Evolutionary conservation across 1,284 basidiomycete species (phyloP).

Genomic region (Caloboletus firmus): DNA sequence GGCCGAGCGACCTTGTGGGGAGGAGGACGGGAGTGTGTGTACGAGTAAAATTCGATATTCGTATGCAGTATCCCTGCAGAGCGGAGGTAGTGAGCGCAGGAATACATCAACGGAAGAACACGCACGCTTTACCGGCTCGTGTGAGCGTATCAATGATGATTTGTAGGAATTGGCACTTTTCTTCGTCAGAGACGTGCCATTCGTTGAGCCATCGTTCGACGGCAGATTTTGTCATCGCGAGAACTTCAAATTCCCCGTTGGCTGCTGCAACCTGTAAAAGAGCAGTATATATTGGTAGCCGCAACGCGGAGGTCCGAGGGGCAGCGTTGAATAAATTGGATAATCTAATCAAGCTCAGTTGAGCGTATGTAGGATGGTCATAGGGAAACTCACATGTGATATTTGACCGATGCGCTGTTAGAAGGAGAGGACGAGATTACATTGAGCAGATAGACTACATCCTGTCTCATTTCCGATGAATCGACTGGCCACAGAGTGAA

Average conservation of each 20-base stretch:
- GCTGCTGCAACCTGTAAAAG: constrained; percentile 66
- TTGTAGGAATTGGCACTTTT: constrained; percentile 73
- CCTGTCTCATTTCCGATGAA: constrained; percentile 53
- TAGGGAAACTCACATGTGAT: constrained; percentile 58
- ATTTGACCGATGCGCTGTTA: constrained; percentile 57
- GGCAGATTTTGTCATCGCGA: constrained; percentile 62
- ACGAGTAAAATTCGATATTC: constrained; percentile 64
- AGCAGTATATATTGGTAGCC: constrained; percentile 63
- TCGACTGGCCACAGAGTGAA: constrained; percentile 56
- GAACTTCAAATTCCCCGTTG: constrained; percentile 68
- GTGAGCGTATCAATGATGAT: constrained; percentile 64
- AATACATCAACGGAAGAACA: constrained; percentile 14
- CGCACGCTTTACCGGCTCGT: constrained; percentile 57
- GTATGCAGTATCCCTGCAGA: constrained; percentile 55
- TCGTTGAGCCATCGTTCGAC: constrained; percentile 76
- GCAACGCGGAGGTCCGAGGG: constrained; percentile 67
- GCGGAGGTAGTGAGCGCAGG: not conserved
- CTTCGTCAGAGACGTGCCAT: constrained; percentile 69
- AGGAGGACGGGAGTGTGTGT: constrained; percentile 55
- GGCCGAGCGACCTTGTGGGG: constrained; percentile 48
- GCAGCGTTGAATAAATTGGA: constrained; percentile 87
- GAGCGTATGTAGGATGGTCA: constrained; percentile 1
- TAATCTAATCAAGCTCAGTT: constrained; percentile 49
- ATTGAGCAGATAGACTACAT: constrained; percentile 51
- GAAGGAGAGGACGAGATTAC: constrained; percentile 57